phyloP scores from a whole-genome alignment of 768 basidiomycete species.

The Fistulinella prunicolor region DNA sequence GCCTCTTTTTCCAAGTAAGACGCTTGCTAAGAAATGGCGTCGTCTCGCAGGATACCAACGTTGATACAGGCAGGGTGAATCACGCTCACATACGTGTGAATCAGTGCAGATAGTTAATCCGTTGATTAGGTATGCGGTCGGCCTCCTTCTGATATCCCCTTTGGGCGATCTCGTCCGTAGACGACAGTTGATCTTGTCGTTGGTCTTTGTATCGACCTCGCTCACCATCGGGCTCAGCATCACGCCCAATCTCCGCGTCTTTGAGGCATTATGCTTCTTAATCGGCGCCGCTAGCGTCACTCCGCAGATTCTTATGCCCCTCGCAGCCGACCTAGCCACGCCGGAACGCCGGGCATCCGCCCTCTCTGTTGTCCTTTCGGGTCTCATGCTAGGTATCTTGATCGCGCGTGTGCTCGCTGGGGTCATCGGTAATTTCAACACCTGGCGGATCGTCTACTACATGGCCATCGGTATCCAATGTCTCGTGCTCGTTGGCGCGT shows the following conservation, averaged over 20 bases:
- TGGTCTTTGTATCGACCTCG: conserved; percentile 50
- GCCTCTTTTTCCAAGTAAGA: background rate
- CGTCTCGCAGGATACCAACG: conserved; percentile 52
- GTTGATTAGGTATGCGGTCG: conserved; percentile 58
- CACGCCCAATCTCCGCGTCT: conserved; percentile 54
- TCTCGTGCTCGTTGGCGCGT: conserved; percentile 55
- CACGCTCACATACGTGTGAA: background rate
- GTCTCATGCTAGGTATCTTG: conserved; percentile 69
- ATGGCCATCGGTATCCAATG: conserved; percentile 70
- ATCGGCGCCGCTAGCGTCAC: conserved; percentile 70
- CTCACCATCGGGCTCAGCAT: conserved; percentile 73
- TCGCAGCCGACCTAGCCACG: conserved; percentile 80
- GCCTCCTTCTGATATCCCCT: conserved; percentile 74
- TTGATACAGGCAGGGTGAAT: conserved; percentile 64
- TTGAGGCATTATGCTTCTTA: conserved; percentile 68
- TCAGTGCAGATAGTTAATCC: background rate
- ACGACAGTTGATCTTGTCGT: conserved; percentile 61
- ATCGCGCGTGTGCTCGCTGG: conserved; percentile 74
- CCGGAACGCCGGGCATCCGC: conserved; percentile 69
- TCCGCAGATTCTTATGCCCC: conserved; percentile 70
- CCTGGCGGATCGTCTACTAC: conserved; percentile 77
- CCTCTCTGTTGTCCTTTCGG: conserved; percentile 69
- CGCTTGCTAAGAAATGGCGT: background rate
- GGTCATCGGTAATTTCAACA: conserved; percentile 65
- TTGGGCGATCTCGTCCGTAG: conserved; percentile 81